These are phyloP conservation scores for Phytophthora macrochlamydospora DNA, from an alignment of 352 stramenopile genomes.

Conservation along the genomic window DNA sequence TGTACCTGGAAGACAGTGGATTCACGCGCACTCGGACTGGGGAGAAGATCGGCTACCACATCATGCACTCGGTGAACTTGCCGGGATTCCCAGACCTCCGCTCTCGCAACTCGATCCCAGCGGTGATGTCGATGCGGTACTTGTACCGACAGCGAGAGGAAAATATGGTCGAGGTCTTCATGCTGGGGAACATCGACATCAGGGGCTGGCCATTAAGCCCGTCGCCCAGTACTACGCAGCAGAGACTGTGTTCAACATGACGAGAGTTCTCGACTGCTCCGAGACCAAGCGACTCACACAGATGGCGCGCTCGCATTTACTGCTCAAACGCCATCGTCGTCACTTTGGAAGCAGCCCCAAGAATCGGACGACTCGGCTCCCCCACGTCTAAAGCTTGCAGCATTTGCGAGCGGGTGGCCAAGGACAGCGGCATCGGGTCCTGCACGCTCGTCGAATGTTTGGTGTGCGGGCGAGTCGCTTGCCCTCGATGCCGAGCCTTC, in stretches of 20 bases:
- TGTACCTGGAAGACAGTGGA: constrained; percentile 50
- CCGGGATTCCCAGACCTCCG: constrained; percentile 43
- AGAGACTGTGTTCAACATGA: constrained; percentile 38
- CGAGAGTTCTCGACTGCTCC: constrained; percentile 39
- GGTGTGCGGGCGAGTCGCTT: constrained; percentile 31
- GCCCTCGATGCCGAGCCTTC: constrained; percentile 25
- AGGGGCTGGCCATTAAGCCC: constrained; percentile 28
- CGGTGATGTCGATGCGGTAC: constrained; percentile 35
- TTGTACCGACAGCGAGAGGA: constrained; percentile 51
- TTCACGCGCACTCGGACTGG: constrained; percentile 42
- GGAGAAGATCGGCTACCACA: constrained; percentile 48
- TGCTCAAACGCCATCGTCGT: constrained; percentile 14
- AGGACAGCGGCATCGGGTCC: constrained; percentile 24
- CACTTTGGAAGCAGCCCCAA: constrained; percentile 4
- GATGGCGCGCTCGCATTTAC: constrained; percentile 40
- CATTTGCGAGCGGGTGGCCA: constrained; percentile 23
- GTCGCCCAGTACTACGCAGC: constrained; percentile 21
- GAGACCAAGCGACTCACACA: constrained; percentile 54
- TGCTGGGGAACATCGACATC: constrained; percentile 40
- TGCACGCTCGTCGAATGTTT: constrained; percentile 27
- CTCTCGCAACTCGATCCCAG: constrained; percentile 29
- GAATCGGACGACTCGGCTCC: constrained; percentile 7
- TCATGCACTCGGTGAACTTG: constrained; percentile 48
- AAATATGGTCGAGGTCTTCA: constrained; percentile 39
- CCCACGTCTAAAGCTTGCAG: constrained; percentile 16